These are phyloP conservation scores for Vishniacozyma victoriae DNA, from an alignment of 768 basidiomycete genomes.

Conservation along the genomic window DNA sequence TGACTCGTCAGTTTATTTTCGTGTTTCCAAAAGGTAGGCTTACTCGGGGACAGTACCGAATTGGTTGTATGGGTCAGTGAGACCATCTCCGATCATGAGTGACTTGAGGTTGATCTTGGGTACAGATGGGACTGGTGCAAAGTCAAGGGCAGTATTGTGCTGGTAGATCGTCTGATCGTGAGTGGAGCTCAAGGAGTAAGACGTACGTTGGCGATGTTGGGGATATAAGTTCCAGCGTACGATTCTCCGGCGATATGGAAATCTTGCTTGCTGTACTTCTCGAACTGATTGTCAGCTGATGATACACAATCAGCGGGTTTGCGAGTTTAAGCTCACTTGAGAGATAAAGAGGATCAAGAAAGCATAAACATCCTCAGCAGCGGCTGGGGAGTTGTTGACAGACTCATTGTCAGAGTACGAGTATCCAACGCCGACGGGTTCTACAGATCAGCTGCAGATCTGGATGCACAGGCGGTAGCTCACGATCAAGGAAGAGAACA, in stretches of 20 bases:
- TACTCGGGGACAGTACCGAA: conserved; percentile 69
- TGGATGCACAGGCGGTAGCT: not conserved
- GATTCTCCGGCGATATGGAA: conserved; percentile 50
- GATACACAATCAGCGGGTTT: conserved; percentile 61
- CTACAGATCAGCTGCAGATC: conserved; percentile 14
- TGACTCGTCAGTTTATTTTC: not conserved
- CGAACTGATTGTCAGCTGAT: conserved; percentile 50
- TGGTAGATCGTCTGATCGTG: conserved; percentile 58
- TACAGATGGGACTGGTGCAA: conserved; percentile 51
- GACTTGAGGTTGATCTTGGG: conserved; percentile 73
- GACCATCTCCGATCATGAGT: conserved; percentile 63
- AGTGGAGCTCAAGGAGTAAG: not conserved
- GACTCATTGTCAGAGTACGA: conserved; percentile 64
- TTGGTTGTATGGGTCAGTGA: conserved; percentile 77
- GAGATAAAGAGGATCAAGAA: conserved; percentile 45
- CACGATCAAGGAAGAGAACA: conserved; percentile 45
- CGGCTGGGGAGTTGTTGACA: conserved; percentile 74
- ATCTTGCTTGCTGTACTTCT: conserved; percentile 37
- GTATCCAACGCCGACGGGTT: conserved; percentile 81
- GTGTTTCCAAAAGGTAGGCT: not conserved
- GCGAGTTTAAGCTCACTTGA: conserved; percentile 68
- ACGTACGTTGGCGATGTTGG: conserved; percentile 66
- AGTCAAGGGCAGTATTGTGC: conserved; percentile 54
- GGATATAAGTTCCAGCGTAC: conserved; percentile 69
- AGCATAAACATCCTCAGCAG: conserved; percentile 73